A percentile compares a stretch with the other conserved stretches of the same genome.
Conservation (phyloP, 257 asterid species). For the Gentiana dahurica region DNA sequence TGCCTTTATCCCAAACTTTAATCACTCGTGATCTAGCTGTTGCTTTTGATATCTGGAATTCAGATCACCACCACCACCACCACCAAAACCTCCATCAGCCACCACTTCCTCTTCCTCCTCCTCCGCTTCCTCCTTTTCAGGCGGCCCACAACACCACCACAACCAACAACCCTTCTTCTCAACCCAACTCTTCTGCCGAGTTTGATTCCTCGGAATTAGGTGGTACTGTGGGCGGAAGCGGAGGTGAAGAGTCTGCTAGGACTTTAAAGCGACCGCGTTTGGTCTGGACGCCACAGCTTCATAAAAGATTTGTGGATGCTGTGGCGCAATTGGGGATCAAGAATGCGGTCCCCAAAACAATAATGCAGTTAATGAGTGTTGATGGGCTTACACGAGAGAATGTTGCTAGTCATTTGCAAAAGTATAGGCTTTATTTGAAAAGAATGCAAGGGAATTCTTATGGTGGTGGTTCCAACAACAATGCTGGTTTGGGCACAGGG, state of each 20-base stretch:
- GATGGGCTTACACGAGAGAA: conserved; percentile 45
- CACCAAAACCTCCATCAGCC: conserved; percentile 12
- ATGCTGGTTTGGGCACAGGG: conserved; percentile 34
- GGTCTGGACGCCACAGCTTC: conserved; percentile 49
- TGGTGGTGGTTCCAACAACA: conserved; percentile 18
- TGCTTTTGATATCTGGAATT: conserved; percentile 55
- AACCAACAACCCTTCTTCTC: conserved; percentile 13
- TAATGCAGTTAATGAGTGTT: conserved; percentile 50
- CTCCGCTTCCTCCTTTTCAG: conserved; percentile 1
- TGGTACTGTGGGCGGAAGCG: conserved; percentile 23
- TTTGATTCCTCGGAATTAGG: conserved; percentile 57
- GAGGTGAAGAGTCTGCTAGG: conserved; percentile 35
- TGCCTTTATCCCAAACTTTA: conserved; percentile 68
- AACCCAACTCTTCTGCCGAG: conserved; percentile 54
- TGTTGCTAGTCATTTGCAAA: conserved; percentile 43
- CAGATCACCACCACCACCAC: conserved; percentile 24
- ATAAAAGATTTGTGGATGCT: conserved; percentile 42
- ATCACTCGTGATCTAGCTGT: conserved; percentile 65
- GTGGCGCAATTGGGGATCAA: conserved; percentile 45
- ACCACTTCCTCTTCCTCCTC: conserved; percentile 1
- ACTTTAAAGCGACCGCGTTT: conserved; percentile 38
- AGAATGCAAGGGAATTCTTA: conserved; percentile 31
- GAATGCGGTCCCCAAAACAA: conserved; percentile 43
- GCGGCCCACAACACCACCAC: conserved; percentile 2
- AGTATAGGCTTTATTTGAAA: conserved; percentile 36